Percentiles rank a stretch among this genome's conserved stretches.
phyloP scores from a whole-genome alignment of 345 rosid species.

The Ceriops zippeliana region DNA sequence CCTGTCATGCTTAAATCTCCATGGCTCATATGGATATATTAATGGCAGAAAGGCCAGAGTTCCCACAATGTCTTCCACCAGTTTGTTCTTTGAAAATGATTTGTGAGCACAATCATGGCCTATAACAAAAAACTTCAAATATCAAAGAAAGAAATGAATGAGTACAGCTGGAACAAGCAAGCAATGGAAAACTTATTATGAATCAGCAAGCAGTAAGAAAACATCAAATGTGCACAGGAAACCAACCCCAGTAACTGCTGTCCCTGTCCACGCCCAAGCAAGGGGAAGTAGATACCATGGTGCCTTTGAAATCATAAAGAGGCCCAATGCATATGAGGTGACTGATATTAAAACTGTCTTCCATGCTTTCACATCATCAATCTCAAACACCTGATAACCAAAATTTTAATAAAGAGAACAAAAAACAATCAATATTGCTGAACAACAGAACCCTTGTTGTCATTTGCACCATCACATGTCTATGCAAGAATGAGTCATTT shows the following conservation, averaged over 20 bases:
- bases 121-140: slow-evolving; percentile 82
- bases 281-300: slow-evolving; percentile 95
- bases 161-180: slow-evolving; percentile 17
- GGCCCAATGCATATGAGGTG: slow-evolving; percentile 76
- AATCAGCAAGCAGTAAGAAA: neutral
- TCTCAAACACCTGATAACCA: slow-evolving; percentile 70
- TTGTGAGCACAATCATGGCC: slow-evolving; percentile 99
- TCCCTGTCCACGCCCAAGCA: slow-evolving; percentile 99
- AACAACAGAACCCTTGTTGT: neutral
- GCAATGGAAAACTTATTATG: neutral
- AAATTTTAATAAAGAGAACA: slow-evolving; percentile 5
- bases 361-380: slow-evolving; percentile 83
- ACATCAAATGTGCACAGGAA: neutral
- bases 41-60: slow-evolving; percentile 85
- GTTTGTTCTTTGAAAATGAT: slow-evolving; percentile 84
- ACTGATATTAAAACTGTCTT: slow-evolving; percentile 70
- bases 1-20: slow-evolving; percentile 92
- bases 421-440: slow-evolving; percentile 3
- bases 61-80: slow-evolving; percentile 88
- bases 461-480: neutral
- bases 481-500: neutral
- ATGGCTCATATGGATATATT: slow-evolving; percentile 91
- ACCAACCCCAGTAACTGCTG: slow-evolving; percentile 85
- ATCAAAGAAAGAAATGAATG: slow-evolving; percentile 17
- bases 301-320: slow-evolving; percentile 74